These are phyloP conservation scores for Naganishia liquefaciens DNA, from an alignment of 1,284 basidiomycete genomes.

Conservation along the genomic window DNA sequence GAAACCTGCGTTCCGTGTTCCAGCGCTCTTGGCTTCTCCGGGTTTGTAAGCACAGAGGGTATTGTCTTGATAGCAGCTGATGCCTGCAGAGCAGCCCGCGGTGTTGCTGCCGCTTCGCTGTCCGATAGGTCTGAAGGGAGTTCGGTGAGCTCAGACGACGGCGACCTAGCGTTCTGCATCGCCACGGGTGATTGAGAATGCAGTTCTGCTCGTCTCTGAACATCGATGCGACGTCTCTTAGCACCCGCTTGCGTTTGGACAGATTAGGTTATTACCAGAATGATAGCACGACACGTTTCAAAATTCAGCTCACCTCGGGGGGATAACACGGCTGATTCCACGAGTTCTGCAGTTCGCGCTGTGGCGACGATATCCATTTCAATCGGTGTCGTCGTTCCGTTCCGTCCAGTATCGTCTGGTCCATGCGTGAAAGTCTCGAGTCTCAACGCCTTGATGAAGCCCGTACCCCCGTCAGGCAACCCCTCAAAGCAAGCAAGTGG, in stretches of 20 bases:
- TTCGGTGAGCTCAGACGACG: conserved; percentile 17
- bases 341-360: too few species aligned
- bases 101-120: conserved; percentile 1
- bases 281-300: too few species aligned
- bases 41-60: too few species aligned
- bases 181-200: too few species aligned
- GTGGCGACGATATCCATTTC: neutral
- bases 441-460: too few species aligned
- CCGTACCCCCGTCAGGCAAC: too few species aligned
- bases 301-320: too few species aligned
- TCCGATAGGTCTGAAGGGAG: conserved; percentile 10
- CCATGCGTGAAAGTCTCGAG: neutral
- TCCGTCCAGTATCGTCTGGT: neutral
- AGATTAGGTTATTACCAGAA: too few species aligned
- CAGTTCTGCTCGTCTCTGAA: neutral
- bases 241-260: too few species aligned
- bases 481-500: neutral
- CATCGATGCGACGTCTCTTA: neutral
- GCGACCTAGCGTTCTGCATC: neutral
- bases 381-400: neutral
- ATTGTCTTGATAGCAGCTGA: neutral
- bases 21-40: too few species aligned
- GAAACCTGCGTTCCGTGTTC: too few species aligned
- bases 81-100: neutral
- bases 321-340: too few species aligned